Evolutionary conservation across 495 filamentous ascomycete genomes (phyloP), one percentile per base, ranked within the genome.

Genomic region (Podospora tetraspora): DNA sequence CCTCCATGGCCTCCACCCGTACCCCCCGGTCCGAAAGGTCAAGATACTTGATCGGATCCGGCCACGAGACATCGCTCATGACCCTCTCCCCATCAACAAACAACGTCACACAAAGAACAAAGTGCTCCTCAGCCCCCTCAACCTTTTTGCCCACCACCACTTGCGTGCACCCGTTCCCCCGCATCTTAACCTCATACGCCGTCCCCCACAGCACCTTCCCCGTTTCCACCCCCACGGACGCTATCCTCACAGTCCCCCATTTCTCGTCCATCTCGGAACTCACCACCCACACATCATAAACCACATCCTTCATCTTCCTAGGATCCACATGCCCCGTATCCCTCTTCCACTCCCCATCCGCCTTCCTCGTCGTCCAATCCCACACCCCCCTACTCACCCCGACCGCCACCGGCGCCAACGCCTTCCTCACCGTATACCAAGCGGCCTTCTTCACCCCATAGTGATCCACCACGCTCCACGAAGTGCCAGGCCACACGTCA

Each of bases 401-500:
- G 0, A 96, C 82, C 1, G 86, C 86, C 1, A 94, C 68, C 5
- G 87, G 86, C 19, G 83, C 86, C 70, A 94, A 70, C 1, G 88
- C 89, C 7, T 91, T 82, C 75, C 87, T 85, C 60, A 93, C 89
- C 3, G 91, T 86, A 71, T 92, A 95, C 78, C 88, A 96, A 3
- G 89, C 88, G 3, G 89, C 86, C 76, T 96, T 96, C 25, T 87
- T 89, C 9, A 90, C 82, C 62, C 89, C 79, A 74, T 88, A 90
- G 72, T 92, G 92, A 75, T 96, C 92, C 8, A 88, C 88, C 59
- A 95, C 87, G 1, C 91, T 84, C 90, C 91, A 92, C 4, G 87
- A 91, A 66, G 88, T 92, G 8, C 85, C 88, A 1, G 93, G 91
- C 92, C 92, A 97, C 77, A 91, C 93, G 78, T 97, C 93, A 68